These are phyloP conservation scores for Conoideocrella luteorostrata DNA, from an alignment of 2,329 filamentous ascomycete genomes.

Conservation along the genomic window DNA sequence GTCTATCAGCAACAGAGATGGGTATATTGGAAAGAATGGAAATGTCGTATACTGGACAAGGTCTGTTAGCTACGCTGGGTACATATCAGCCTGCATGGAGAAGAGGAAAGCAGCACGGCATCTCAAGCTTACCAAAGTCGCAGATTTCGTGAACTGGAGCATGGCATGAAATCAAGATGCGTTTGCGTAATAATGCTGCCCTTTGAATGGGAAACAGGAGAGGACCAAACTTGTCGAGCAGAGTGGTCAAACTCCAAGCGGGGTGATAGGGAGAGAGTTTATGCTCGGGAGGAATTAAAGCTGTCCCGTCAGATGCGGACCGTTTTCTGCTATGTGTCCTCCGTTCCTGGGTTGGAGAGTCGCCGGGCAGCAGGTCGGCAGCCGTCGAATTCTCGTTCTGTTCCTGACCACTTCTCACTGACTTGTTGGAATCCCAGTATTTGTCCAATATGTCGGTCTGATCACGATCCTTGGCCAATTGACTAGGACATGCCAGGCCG, in stretches of 20 bases:
- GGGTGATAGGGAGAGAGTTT: constrained; percentile 74
- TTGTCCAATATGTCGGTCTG: constrained; percentile 61
- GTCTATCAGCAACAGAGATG: constrained; percentile 59
- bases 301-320: constrained; percentile 56
- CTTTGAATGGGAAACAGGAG: constrained; percentile 87
- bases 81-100: no score
- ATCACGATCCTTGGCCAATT: constrained; percentile 58
- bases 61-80: no score
- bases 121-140: constrained; percentile 70
- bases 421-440: constrained; percentile 65
- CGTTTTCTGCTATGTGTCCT: constrained; percentile 48
- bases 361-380: constrained; percentile 32
- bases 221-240: constrained; percentile 81
- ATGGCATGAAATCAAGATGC: constrained; percentile 80
- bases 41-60: constrained; percentile 73
- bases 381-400: constrained; percentile 20
- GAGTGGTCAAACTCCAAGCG: constrained; percentile 70
- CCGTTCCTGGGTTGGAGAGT: constrained; percentile 22
- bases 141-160: constrained; percentile 80
- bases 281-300: constrained; percentile 54
- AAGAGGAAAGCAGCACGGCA: neutral
- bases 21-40: constrained; percentile 91
- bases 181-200: constrained; percentile 76
- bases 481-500: constrained; percentile 26
- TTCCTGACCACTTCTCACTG: constrained; percentile 26